Conservation (phyloP, 2,329 filamentous ascomycete genomes). For the Paecilomyces fulvus region DNA sequence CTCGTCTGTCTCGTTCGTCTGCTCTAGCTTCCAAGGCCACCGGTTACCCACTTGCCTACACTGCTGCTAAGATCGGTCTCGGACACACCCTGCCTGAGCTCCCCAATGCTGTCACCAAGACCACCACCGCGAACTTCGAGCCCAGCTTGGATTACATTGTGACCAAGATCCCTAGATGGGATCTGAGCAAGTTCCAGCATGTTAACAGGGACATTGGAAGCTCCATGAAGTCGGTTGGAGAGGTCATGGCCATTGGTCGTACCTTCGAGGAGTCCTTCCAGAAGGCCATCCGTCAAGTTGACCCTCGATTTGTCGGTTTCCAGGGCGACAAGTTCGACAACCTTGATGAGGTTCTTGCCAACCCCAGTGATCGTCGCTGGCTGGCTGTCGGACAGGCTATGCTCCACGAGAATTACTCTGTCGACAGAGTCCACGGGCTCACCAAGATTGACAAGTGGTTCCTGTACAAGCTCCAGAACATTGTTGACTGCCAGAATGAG, state of each 20-base stretch:
- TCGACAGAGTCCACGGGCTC: constrained; percentile 83
- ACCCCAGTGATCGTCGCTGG: constrained; percentile 95
- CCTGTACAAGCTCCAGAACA: constrained; percentile 94
- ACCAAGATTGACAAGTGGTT: constrained; percentile 99
- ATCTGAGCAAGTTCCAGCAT: constrained; percentile 97
- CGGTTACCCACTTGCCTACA: constrained; percentile 94
- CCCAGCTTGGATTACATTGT: constrained; percentile 96
- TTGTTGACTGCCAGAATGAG: constrained; percentile 82
- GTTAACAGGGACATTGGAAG: constrained; percentile 96
- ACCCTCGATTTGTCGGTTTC: constrained; percentile 84
- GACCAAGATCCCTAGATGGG: constrained; percentile 97
- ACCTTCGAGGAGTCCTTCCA: constrained; percentile 99
- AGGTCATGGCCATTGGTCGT: constrained; percentile 98
- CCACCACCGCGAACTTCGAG: constrained; percentile 97
- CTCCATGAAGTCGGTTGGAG: constrained; percentile 97
- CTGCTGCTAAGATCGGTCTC: constrained; percentile 94
- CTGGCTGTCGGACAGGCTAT: constrained; percentile 95
- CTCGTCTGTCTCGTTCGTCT: constrained; percentile 93
- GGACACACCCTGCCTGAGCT: constrained; percentile 92
- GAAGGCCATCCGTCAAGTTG: constrained; percentile 95
- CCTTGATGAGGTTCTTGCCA: constrained; percentile 78
- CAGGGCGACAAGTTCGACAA: constrained; percentile 93
- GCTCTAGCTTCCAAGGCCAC: constrained; percentile 96
- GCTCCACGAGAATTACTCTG: constrained; percentile 91
- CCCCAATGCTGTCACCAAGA: constrained; percentile 96